Percentiles rank a stretch among this genome's conserved stretches.
Evolutionary conservation across 768 basidiomycete species (phyloP).

Genomic region (Imleria badia): DNA sequence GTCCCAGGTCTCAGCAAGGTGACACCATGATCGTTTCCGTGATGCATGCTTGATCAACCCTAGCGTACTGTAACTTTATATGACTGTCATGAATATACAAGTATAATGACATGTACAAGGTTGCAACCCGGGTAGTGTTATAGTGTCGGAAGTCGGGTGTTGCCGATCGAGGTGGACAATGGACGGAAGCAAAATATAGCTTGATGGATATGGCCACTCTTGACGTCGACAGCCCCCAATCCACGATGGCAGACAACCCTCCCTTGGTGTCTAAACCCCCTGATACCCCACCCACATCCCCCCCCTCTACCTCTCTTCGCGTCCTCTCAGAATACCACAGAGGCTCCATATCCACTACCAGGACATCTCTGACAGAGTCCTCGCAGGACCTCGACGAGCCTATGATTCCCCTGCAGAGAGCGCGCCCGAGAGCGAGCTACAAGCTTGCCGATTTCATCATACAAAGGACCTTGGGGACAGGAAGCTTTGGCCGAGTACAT

Average conservation of each 20-base stretch:
- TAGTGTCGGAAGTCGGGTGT: constrained; percentile 16
- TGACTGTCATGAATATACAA: constrained; percentile 4
- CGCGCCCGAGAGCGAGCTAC: constrained; percentile 64
- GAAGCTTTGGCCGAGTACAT: constrained; percentile 97
- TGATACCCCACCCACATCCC: not conserved
- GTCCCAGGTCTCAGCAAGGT: not conserved
- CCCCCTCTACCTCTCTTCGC: constrained; percentile 18
- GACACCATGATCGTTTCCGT: constrained; percentile 2
- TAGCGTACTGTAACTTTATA: constrained; percentile 16
- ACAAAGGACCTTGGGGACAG: constrained; percentile 85
- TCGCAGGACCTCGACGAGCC: constrained; percentile 39
- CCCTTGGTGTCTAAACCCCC: constrained; percentile 13
- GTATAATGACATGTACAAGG: constrained; percentile 21
- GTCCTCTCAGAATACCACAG: constrained; percentile 51
- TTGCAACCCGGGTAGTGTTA: not conserved
- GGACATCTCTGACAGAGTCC: constrained; percentile 58
- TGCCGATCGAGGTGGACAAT: constrained; percentile 25
- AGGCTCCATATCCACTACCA: constrained; percentile 64
- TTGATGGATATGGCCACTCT: not conserved
- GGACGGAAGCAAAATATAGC: constrained; percentile 6
- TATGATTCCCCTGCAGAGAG: constrained; percentile 33
- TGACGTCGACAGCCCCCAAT: constrained; percentile 10
- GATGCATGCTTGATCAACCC: not conserved
- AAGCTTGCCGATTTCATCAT: constrained; percentile 76
- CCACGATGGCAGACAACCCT: constrained; percentile 21